Percentiles rank a stretch among this genome's conserved stretches.
Evolutionary conservation across 2,329 filamentous ascomycete genomes (phyloP).

Genomic region (Teratosphaeriaceae sp.): DNA sequence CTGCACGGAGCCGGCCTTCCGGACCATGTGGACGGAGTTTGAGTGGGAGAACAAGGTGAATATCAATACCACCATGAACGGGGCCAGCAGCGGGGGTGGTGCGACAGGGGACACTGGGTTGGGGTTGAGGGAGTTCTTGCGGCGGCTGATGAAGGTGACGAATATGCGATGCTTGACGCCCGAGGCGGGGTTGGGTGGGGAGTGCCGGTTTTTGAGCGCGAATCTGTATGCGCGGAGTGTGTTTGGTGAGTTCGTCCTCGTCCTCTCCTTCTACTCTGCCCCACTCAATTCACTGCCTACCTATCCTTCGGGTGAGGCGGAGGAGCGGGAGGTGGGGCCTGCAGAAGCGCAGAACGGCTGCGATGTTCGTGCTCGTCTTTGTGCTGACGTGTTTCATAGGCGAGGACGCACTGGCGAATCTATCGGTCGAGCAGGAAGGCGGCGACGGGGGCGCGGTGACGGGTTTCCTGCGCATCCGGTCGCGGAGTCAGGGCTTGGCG

Average conservation of each 20-base stretch:
- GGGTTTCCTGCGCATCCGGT: constrained; percentile 95
- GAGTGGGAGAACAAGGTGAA: constrained; percentile 99
- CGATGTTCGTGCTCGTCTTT: neutral
- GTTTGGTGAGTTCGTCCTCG: constrained; percentile 83
- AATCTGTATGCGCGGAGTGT: constrained; percentile 96
- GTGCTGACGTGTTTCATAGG: constrained; percentile 47
- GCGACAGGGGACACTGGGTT: too few species aligned
- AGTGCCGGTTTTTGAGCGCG: constrained; percentile 95
- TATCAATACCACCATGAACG: constrained; percentile 86
- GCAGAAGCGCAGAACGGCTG: too few species aligned
- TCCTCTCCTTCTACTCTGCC: too few species aligned
- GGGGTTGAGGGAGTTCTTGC: constrained; percentile 82
- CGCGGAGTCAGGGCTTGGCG: constrained; percentile 89
- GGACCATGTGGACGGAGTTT: constrained; percentile 99
- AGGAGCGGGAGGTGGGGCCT: neutral
- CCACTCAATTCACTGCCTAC: too few species aligned
- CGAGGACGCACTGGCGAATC: constrained; percentile 93
- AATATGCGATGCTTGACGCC: constrained; percentile 99
- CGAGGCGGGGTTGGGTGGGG: constrained; percentile 91
- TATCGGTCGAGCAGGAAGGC: constrained; percentile 97
- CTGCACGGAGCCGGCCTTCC: constrained; percentile 96
- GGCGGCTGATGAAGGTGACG: constrained; percentile 91
- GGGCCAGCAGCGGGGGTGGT: constrained; percentile 50
- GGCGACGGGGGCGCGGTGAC: constrained; percentile 93
- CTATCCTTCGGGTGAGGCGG: neutral